phyloP scores from a whole-genome alignment of 164 flowering plant species.

The Litsea cubeba region DNA sequence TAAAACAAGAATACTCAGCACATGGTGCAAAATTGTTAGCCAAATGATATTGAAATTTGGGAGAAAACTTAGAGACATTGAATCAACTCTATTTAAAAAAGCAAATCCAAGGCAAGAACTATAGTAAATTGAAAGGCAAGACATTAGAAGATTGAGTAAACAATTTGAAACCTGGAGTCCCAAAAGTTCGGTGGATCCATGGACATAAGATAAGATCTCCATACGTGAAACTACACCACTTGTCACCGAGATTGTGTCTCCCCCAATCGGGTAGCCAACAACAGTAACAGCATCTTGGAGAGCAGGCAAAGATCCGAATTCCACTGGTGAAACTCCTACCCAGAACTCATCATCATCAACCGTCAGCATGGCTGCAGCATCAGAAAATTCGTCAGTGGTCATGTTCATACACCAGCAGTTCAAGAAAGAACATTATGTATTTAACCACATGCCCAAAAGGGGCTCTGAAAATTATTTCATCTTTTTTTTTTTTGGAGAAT shows the following conservation, averaged over 20 bases:
- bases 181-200: constrained; percentile 94
- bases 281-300: constrained; percentile 99
- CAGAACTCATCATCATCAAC: constrained; percentile 93
- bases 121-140: background rate
- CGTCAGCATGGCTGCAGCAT: constrained; percentile 77
- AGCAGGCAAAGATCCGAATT: constrained; percentile 86
- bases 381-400: background rate
- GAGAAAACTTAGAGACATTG: background rate
- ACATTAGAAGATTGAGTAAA: background rate
- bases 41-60: background rate
- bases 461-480: background rate
- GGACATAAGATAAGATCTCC: constrained; percentile 93
- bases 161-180: constrained; percentile 73
- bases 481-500: too few relatives aligned
- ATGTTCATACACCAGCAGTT: background rate
- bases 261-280: constrained; percentile 98
- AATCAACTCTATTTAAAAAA: background rate
- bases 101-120: background rate
- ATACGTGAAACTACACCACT: constrained; percentile 99
- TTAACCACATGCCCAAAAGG: background rate
- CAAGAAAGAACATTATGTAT: background rate
- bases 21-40: background rate
- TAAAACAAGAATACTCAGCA: constrained; percentile 7
- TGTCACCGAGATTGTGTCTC: constrained; percentile 97
- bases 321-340: constrained; percentile 87